phyloP scores from a whole-genome alignment of 2,329 filamentous ascomycete species.

The Rutstroemia sp. region DNA sequence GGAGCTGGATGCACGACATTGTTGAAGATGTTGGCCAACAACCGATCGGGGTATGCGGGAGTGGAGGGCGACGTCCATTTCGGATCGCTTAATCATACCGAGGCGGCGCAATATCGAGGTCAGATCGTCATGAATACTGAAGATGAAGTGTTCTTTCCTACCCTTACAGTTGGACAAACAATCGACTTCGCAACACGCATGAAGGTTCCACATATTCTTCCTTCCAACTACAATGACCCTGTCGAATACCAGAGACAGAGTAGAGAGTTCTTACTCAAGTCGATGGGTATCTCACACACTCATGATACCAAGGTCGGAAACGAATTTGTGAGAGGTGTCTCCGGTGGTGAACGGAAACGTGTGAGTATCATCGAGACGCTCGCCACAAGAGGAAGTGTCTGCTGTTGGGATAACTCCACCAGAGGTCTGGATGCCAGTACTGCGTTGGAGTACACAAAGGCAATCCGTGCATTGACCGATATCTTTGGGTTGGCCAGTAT shows the following conservation, averaged over 20 bases:
- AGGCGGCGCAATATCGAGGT: constrained; percentile 41
- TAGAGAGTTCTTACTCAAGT: constrained; percentile 24
- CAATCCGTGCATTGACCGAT: constrained; percentile 57
- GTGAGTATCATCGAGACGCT: constrained; percentile 49
- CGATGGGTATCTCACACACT: constrained; percentile 46
- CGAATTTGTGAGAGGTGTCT: constrained; percentile 55
- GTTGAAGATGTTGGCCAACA: constrained; percentile 62
- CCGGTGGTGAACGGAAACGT: constrained; percentile 54
- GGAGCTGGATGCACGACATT: constrained; percentile 65
- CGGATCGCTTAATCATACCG: constrained; percentile 37
- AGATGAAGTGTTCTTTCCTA: constrained; percentile 44
- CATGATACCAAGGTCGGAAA: constrained; percentile 48
- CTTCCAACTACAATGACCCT: constrained; percentile 37
- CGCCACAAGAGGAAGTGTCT: constrained; percentile 35
- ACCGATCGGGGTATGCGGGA: constrained; percentile 48
- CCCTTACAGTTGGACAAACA: constrained; percentile 42
- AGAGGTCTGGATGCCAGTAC: constrained; percentile 59
- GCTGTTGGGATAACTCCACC: constrained; percentile 62
- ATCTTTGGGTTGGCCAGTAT: constrained; percentile 52
- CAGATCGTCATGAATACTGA: constrained; percentile 51
- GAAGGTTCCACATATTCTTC: constrained; percentile 39
- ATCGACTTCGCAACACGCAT: constrained; percentile 49
- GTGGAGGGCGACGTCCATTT: constrained; percentile 53
- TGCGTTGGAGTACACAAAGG: constrained; percentile 57
- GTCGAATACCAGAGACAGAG: constrained; percentile 38